phyloP scores from a whole-genome alignment of 768 basidiomycete species.

The Podaxis sp. region DNA sequence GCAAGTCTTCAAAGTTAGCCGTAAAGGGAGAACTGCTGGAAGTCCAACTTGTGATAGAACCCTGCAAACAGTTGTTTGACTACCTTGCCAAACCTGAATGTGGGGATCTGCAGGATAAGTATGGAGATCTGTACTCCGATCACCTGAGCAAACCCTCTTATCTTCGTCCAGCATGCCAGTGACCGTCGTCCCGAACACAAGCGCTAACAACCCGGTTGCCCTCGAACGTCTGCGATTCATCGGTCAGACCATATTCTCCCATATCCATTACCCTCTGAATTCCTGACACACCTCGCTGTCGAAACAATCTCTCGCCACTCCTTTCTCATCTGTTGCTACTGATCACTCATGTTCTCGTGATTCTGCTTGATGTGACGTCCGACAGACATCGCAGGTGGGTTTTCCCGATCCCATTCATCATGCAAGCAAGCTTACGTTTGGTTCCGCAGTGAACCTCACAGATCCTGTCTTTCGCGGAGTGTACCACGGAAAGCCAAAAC shows the following conservation, averaged over 20 bases:
- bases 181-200: slow-evolving; percentile 10
- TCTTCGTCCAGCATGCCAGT: slow-evolving; percentile 8
- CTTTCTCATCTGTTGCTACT: neutral
- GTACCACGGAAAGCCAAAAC: slow-evolving; percentile 49
- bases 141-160: neutral
- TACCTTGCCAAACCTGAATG: neutral
- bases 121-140: neutral
- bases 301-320: neutral
- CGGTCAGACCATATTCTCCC: neutral
- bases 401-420: neutral
- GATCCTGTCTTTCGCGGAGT: slow-evolving; percentile 57
- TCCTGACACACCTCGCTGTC: neutral
- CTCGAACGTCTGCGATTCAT: slow-evolving; percentile 7
- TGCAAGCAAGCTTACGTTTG: neutral
- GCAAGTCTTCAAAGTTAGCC: neutral
- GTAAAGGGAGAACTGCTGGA: neutral
- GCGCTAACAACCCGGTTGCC: neutral
- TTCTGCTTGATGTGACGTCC: neutral
- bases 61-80: too few relatives aligned
- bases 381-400: slow-evolving; percentile 3
- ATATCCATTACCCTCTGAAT: neutral
- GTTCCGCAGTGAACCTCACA: slow-evolving; percentile 35
- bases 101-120: neutral
- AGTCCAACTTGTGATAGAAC: too few relatives aligned
- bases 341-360: neutral